Percentiles rank a stretch among this genome's conserved stretches.
Conservation (phyloP, 2,329 filamentous ascomycete species). For the Penicillium fuscoglaucum region DNA sequence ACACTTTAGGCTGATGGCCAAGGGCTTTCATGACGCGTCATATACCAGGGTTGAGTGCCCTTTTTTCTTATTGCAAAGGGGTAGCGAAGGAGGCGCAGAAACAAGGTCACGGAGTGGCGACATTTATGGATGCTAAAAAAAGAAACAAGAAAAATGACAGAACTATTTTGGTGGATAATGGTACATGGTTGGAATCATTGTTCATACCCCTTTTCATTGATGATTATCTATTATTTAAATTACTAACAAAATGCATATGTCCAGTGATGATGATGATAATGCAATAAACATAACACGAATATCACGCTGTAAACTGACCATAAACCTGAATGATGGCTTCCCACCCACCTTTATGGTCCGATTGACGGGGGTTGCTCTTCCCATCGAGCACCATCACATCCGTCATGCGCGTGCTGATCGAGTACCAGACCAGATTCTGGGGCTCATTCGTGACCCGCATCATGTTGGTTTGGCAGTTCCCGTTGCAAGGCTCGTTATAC, state of each 20-base stretch:
- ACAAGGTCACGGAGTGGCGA: not conserved
- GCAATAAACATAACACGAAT: not conserved
- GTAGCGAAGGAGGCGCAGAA: not conserved
- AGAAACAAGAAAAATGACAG: not conserved
- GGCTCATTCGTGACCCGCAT: slow-evolving; percentile 33
- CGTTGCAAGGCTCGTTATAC: slow-evolving; percentile 33
- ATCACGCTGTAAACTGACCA: slow-evolving; percentile 20
- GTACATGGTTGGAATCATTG: not conserved
- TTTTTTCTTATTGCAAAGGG: not conserved
- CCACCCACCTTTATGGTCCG: slow-evolving; percentile 35
- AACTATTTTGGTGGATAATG: not conserved
- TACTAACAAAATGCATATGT: slow-evolving; percentile 6
- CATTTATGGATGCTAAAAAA: not conserved
- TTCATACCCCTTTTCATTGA: not conserved
- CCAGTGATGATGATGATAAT: not conserved
- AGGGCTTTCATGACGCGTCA: slow-evolving; percentile 4
- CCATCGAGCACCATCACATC: slow-evolving; percentile 36
- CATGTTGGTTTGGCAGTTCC: slow-evolving; percentile 35
- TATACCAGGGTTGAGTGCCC: not conserved
- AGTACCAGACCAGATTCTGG: slow-evolving; percentile 34
- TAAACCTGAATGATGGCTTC: slow-evolving; percentile 34
- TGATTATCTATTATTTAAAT: not conserved
- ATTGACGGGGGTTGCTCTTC: slow-evolving; percentile 26
- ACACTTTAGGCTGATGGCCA: not conserved
- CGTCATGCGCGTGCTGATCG: slow-evolving; percentile 31